phyloP scores from a whole-genome alignment of 148 eudicot genomes.

The Arbutus unedo region DNA sequence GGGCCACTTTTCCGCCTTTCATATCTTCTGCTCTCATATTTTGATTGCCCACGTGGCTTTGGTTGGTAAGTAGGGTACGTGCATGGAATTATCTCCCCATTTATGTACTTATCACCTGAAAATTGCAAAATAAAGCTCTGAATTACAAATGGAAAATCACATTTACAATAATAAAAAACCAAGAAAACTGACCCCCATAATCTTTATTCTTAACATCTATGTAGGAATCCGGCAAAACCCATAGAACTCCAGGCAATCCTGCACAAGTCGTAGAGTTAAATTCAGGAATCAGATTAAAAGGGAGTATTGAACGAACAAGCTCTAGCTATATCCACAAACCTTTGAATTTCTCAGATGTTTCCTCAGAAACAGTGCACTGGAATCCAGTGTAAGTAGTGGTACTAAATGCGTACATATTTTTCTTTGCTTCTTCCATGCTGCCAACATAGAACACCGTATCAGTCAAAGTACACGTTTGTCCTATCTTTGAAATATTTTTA shows the following conservation, averaged over 20 bases:
- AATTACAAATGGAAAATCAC: neutral
- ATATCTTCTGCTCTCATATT: slow-evolving; percentile 64
- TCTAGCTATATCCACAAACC: slow-evolving; percentile 30
- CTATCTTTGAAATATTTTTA: neutral
- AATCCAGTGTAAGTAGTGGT: slow-evolving; percentile 91
- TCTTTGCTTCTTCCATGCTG: slow-evolving; percentile 93
- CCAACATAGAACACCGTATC: slow-evolving; percentile 2
- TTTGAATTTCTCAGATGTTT: slow-evolving; percentile 84
- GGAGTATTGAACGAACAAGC: neutral
- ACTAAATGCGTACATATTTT: slow-evolving; percentile 91
- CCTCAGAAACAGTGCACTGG: slow-evolving; percentile 90
- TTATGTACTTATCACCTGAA: slow-evolving; percentile 73
- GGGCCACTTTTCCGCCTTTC: slow-evolving; percentile 83
- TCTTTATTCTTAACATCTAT: slow-evolving; percentile 91
- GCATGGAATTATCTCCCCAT: slow-evolving; percentile 86
- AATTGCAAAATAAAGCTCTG: slow-evolving; percentile 6
- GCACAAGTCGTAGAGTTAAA: slow-evolving; percentile 16
- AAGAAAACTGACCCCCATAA: slow-evolving; percentile 57
- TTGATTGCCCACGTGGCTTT: slow-evolving; percentile 47
- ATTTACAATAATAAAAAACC: neutral
- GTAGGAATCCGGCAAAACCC: slow-evolving; percentile 91
- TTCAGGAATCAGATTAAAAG: slow-evolving; percentile 6
- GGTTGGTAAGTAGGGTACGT: slow-evolving; percentile 90
- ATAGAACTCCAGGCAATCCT: slow-evolving; percentile 87
- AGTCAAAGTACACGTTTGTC: neutral